phyloP scores from a whole-genome alignment of 495 filamentous ascomycete genomes.

The Xylaria cubensis region DNA sequence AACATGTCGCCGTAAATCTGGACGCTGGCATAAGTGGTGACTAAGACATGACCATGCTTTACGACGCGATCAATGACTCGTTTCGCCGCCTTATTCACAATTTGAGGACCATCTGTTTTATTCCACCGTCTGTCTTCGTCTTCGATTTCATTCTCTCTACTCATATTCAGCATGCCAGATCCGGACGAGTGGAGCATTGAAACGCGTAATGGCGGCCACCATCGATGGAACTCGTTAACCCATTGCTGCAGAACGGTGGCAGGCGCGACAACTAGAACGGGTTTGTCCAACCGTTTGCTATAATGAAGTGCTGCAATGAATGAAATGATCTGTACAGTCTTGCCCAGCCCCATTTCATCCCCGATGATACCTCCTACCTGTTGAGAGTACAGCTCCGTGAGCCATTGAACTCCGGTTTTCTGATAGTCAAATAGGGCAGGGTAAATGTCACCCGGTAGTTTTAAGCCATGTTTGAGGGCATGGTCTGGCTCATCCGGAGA shows the following conservation, averaged over 20 bases:
- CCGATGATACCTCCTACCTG: slow-evolving; percentile 92
- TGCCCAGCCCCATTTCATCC: slow-evolving; percentile 97
- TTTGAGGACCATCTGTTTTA: slow-evolving; percentile 51
- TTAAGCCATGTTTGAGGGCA: slow-evolving; percentile 73
- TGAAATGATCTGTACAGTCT: slow-evolving; percentile 91
- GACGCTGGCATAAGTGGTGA: slow-evolving; percentile 93
- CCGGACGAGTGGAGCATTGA: slow-evolving; percentile 95
- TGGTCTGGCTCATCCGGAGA: slow-evolving; percentile 81
- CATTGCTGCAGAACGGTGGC: slow-evolving; percentile 95
- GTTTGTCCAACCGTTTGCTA: slow-evolving; percentile 80
- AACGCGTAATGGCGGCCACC: slow-evolving; percentile 95
- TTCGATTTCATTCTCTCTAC: slow-evolving; percentile 73
- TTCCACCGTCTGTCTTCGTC: slow-evolving; percentile 62
- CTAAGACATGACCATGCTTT: slow-evolving; percentile 87
- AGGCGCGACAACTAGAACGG: slow-evolving; percentile 87
- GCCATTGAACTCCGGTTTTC: slow-evolving; percentile 93
- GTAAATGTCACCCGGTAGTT: slow-evolving; percentile 88
- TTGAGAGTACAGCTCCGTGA: slow-evolving; percentile 90
- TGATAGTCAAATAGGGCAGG: slow-evolving; percentile 94
- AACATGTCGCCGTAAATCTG: slow-evolving; percentile 83
- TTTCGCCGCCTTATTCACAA: slow-evolving; percentile 67
- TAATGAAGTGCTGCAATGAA: slow-evolving; percentile 92
- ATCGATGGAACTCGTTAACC: slow-evolving; percentile 97
- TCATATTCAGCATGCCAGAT: slow-evolving; percentile 89
- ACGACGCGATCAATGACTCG: slow-evolving; percentile 82